Base-by-base conservation (phyloP, 345 rosid species). In the Ceriops zippeliana region DNA sequence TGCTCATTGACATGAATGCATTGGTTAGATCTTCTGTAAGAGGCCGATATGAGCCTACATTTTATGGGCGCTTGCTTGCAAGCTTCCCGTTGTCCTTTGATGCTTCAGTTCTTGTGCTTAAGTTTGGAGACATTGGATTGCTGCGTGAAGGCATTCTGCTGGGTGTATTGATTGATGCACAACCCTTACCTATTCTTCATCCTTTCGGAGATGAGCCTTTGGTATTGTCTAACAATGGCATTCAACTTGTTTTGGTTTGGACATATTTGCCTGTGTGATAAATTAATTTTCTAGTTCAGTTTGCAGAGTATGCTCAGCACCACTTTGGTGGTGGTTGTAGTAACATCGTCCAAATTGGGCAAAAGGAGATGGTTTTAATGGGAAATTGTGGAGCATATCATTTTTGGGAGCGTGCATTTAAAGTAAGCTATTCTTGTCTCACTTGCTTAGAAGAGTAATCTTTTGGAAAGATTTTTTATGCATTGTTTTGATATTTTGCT, bases 381-480 rank as follows among this genome's bases (percentile, higher is more conserved):
- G 98, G 83, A 62, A 93, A 93, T 74, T 79, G 90, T 30, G 76
- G 87, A 71, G 93, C 97, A 37, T 90, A 80, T 79, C 87, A 89
- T 83, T 93, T 93, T 78, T 93, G 97, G 98, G 93, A 89, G 63
- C 86, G 78, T 61, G 83, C 81, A 72, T 87, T 90, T 75, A 90
- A 89, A 91, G 98, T 90, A 71, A 74, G 28, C 2, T 24, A 21
- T 19, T 65, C 11, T 65, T 65, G 61, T 76, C 46, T 71, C 21
- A 19, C 62, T 72, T 49, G 51, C 24, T 56, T 38, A 16, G 63
- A 65, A 70, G 56, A 22, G 27, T 63, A 51, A 20, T 42, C 35
- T 19, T 71, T 63, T 21, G 0, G 56, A 49, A 9, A 16, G 30
- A 15, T 32, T 57, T 72, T 46, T 53, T n/a, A 61, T 47, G 66